Percentiles rank a stretch among this genome's conserved stretches.
Conservation (phyloP, 2,329 filamentous ascomycete genomes). For the Mycosphaerella sp. region DNA sequence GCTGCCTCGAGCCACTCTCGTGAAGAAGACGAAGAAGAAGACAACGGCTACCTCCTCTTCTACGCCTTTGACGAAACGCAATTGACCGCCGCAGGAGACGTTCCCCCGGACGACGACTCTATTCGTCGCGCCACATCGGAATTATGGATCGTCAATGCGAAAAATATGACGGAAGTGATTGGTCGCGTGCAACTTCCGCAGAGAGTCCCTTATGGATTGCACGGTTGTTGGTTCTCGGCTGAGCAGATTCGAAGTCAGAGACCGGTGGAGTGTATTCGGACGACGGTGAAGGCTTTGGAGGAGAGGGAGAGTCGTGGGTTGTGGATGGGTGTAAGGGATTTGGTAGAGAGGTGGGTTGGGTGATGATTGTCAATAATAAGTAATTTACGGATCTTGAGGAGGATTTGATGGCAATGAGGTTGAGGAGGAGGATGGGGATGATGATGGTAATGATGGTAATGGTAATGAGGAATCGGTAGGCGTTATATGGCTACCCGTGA, state of each 20-base stretch:
- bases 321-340: constrained; percentile 31
- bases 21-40: constrained; percentile 40
- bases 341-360: constrained; percentile 28
- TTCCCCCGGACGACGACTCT: constrained; percentile 21
- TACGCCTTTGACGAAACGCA: constrained; percentile 66
- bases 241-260: constrained; percentile 48
- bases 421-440: too few species aligned
- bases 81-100: constrained; percentile 35
- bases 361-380: neutral
- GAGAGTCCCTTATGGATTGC: constrained; percentile 63
- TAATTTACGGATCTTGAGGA: neutral
- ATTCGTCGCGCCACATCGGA: constrained; percentile 47
- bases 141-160: constrained; percentile 63
- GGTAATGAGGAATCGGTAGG: too few species aligned
- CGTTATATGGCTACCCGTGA: too few species aligned
- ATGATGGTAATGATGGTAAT: too few species aligned
- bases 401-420: too few species aligned
- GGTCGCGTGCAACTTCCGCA: constrained; percentile 56
- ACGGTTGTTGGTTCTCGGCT: constrained; percentile 56
- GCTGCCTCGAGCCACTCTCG: constrained; percentile 26
- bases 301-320: constrained; percentile 16
- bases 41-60: constrained; percentile 61
- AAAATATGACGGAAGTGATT: constrained; percentile 54
- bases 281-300: constrained; percentile 22
- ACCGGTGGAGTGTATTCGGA: constrained; percentile 32